Percentiles rank a stretch among this genome's conserved stretches.
phyloP scores from a whole-genome alignment of 257 asterid species.

The Ligustrum vulgare region DNA sequence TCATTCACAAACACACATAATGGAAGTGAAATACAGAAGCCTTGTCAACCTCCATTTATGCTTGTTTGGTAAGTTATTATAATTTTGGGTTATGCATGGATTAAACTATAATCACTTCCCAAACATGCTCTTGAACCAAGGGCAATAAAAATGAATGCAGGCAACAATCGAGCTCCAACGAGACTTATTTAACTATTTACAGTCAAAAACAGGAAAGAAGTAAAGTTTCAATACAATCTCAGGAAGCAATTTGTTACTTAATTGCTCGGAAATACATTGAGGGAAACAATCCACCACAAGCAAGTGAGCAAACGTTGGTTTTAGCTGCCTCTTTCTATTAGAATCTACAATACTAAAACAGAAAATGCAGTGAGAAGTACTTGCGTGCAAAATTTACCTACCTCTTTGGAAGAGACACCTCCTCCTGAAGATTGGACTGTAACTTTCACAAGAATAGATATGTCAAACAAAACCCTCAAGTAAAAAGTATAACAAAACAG shows the following conservation, averaged over 20 bases:
- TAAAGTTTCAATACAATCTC: not conserved
- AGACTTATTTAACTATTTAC: not conserved
- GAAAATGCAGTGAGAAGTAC: not conserved
- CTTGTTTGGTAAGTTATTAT: too few species aligned
- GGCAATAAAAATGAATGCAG: not conserved
- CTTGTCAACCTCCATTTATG: constrained; percentile 11
- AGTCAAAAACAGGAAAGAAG: not conserved
- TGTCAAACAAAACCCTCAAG: constrained; percentile 6
- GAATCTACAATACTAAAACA: not conserved
- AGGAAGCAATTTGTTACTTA: not conserved
- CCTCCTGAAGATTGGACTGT: constrained; percentile 61
- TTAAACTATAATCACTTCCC: too few species aligned
- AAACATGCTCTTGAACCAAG: not conserved
- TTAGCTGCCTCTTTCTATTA: not conserved
- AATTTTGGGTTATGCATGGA: too few species aligned
- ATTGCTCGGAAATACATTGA: not conserved
- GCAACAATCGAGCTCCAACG: not conserved
- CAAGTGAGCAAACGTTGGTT: not conserved
- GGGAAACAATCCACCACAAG: not conserved
- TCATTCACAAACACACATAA: not conserved
- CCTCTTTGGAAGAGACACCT: constrained; percentile 50
- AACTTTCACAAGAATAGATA: constrained; percentile 39
- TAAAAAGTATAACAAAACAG: constrained; percentile 6
- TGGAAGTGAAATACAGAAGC: not conserved
- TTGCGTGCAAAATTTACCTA: constrained; percentile 31